Percentiles rank a stretch among this genome's conserved stretches.
Conservation (phyloP, 179 eudicot species). For the Gypsophila paniculata region DNA sequence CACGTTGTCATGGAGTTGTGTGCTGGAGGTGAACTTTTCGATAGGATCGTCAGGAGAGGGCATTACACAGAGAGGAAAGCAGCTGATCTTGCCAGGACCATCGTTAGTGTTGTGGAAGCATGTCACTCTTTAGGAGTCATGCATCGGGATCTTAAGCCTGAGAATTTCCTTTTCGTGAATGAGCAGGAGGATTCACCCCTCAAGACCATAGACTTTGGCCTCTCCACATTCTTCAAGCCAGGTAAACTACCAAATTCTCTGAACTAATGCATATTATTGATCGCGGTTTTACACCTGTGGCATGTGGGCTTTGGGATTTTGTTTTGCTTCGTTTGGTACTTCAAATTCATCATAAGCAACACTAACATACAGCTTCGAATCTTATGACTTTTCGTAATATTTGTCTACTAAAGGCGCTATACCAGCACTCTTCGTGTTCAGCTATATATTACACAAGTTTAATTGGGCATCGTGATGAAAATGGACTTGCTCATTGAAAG, state of each 20-base stretch:
- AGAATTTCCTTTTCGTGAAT: constrained; percentile 55
- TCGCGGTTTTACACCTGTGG: too few relatives aligned
- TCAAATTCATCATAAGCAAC: too few relatives aligned
- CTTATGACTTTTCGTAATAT: too few relatives aligned
- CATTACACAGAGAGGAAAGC: constrained; percentile 63
- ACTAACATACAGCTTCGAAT: too few relatives aligned
- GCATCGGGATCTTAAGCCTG: constrained; percentile 72
- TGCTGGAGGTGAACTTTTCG: constrained; percentile 64
- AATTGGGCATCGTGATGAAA: too few relatives aligned
- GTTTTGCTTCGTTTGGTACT: too few relatives aligned
- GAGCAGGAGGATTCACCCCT: constrained; percentile 55
- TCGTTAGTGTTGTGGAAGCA: constrained; percentile 50
- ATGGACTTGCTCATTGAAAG: too few relatives aligned
- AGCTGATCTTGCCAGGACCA: constrained; percentile 48
- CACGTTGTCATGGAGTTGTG: constrained; percentile 69
- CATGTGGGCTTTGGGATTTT: too few relatives aligned
- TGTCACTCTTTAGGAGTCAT: constrained; percentile 69
- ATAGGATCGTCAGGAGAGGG: constrained; percentile 54
- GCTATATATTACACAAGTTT: too few relatives aligned
- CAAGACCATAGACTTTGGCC: constrained; percentile 61
- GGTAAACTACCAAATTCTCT: constrained; percentile 29
- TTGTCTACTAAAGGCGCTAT: too few relatives aligned
- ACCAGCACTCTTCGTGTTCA: too few relatives aligned
- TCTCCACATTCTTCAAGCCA: constrained; percentile 59
- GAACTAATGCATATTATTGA: neutral